Base-by-base conservation (phyloP, 2,329 filamentous ascomycete genomes). In the Mariannaea elegans region DNA sequence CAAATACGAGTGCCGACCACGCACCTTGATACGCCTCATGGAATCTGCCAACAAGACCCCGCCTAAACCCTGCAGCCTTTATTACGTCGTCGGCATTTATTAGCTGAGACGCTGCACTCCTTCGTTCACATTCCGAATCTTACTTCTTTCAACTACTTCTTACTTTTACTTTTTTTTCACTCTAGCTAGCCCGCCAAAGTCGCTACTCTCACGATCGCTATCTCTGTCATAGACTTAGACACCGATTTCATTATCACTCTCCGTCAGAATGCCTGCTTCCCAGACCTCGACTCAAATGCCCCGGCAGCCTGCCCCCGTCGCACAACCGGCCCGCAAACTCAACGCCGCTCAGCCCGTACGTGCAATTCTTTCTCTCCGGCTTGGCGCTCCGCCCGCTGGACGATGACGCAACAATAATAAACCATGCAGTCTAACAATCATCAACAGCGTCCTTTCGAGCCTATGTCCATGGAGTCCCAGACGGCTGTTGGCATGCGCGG, bases 321-420 rank as follows among this genome's bases (percentile, higher is more conserved):
- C 71, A 41, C 62, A 69, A 32, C 63, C 73, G 38, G 59, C 66
- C 34, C 64, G 58, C 24, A 71, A 65, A 55, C 52, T 65, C 47
- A 75, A 67, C 65, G 55, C 67, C 58, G 73, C 76, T 50, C 76
- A 77, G 59, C 76, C 76, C 34, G 76, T 77, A 71, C 49, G 76
- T 70, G n/a, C 9, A 44, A 10, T 39, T 39, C 50, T 46, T 18
- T 29, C 38, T 8, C 34, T 52, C 48, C 38, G 59, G 46, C 46
- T 60, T 56, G 48, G 52, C 56, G 34, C 13, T 16, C 53, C 34
- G 47, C 27, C 18, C 13, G 24, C 3, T 27, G 41, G 21, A 39
- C 49, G 42, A 55, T 27, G 16, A n/a, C 6, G 13, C 29, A 5
- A 34, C 14, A 23, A 24, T 18, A 13, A 49, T 16, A 31, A 3